phyloP scores from a whole-genome alignment of 192 early-diverging fungal species.

The Backusella tarrabulga region DNA sequence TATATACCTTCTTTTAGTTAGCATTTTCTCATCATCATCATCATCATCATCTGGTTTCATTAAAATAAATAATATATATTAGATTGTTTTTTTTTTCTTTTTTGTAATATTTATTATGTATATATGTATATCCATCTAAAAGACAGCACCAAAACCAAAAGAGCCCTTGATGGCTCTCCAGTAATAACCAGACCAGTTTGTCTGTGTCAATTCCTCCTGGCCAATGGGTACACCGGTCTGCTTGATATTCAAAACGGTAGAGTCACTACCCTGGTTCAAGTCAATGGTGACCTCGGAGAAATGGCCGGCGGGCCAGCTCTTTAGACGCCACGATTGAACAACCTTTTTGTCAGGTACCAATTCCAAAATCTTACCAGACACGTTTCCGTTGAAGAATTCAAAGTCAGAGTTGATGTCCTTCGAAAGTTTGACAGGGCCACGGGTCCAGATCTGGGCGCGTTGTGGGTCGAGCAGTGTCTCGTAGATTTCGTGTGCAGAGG shows the following conservation, averaged over 20 bases:
- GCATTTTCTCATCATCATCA: not conserved
- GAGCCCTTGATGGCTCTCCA: conserved; percentile 90
- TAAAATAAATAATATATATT: not conserved
- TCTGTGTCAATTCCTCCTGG: conserved; percentile 77
- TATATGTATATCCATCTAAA: conserved; percentile 10
- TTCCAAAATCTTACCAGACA: conserved; percentile 78
- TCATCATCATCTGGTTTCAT: not conserved
- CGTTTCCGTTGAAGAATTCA: conserved; percentile 85
- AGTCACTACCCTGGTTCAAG: conserved; percentile 70
- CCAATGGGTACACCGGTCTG: conserved; percentile 88
- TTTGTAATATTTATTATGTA: not conserved
- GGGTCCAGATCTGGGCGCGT: conserved; percentile 80
- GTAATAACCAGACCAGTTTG: conserved; percentile 92
- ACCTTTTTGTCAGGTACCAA: conserved; percentile 76
- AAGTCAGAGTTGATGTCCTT: conserved; percentile 56
- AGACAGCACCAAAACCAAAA: conserved; percentile 61
- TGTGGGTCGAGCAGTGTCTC: conserved; percentile 72
- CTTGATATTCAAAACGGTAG: conserved; percentile 66
- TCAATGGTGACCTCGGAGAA: conserved; percentile 78
- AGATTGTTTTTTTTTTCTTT: not conserved
- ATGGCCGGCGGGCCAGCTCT: conserved; percentile 83
- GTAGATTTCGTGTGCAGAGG: conserved; percentile 79
- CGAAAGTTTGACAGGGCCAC: conserved; percentile 48
- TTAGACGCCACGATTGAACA: conserved; percentile 83
- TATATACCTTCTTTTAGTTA: not conserved